Conservation (phyloP, 345 rosid genomes). For the Salix viminalis region DNA sequence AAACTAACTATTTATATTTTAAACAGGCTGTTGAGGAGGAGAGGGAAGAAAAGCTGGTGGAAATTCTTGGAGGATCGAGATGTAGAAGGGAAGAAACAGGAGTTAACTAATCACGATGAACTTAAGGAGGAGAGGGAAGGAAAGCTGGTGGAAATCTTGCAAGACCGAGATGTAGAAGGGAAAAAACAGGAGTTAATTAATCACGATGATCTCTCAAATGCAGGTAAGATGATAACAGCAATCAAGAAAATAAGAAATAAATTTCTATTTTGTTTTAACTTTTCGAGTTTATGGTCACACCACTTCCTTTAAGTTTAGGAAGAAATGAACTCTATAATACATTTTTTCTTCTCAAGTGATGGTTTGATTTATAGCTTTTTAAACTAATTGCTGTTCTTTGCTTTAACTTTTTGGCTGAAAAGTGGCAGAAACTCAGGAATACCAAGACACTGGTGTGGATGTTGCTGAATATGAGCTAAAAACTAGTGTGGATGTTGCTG, state of each 20-base stretch:
- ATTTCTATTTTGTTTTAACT: too few relatives aligned
- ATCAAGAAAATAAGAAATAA: neutral
- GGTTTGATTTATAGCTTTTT: neutral
- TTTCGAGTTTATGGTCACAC: too few relatives aligned
- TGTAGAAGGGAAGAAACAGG: neutral
- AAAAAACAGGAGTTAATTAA: neutral
- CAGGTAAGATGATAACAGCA: neutral
- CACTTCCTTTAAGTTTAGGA: too few relatives aligned
- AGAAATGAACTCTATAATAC: too few relatives aligned
- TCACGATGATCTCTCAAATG: neutral
- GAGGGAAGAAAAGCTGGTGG: neutral
- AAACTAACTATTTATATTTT: neutral
- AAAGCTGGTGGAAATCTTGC: neutral
- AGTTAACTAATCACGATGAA: neutral
- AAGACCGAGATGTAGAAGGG: neutral
- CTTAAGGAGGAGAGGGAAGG: neutral
- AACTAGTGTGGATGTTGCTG: neutral
- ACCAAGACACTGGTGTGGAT: neutral
- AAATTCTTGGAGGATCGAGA: neutral
- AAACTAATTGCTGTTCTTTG: neutral
- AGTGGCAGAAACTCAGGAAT: neutral
- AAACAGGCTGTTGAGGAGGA: neutral
- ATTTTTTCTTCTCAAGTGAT: neutral
- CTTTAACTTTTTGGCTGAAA: neutral
- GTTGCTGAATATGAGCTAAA: neutral